Evolutionary conservation across 2,329 filamentous ascomycete genomes (phyloP), one percentile per base, ranked within the genome.

Genomic region (Monilinia laxa): DNA sequence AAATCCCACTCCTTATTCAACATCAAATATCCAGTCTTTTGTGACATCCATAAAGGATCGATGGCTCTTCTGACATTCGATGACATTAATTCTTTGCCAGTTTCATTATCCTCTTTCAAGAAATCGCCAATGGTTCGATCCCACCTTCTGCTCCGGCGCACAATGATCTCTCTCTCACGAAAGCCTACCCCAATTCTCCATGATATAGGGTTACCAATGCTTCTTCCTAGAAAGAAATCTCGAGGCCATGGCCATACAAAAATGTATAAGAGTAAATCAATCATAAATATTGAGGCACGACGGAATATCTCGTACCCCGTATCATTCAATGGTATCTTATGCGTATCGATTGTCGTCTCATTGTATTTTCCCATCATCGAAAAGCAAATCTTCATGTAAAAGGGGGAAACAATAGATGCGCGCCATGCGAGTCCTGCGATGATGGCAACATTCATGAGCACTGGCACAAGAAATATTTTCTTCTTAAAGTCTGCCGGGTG

Each of bases 1-100:
- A 97, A 81, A 77, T 96, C 91, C 89, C 92, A 98, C 69, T 92
- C 85, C 69, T 84, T 85, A 76, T 93, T 91, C 82, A 96, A 90
- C 71, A 95, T 88, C 70, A 96, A 79, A 76, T 96, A 96, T 25
- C 92, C 93, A 40, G 93, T 97, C 83, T 96, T 97, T 72, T 87
- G 83, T 72, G 84, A 81, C 73, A 94, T 81, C 63, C 88, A 82
- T 73, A 86, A 79, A 28, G 87, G 84, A 20, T 88, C 84, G 4
- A 93, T 89, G 2, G 92, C 93, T 2, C 86, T 83, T 69, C 87
- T 78, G 56, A 96, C 79, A 67, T 86, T 83, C 16, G 82, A 81
- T 71, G 87, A 82, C 72, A 92, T 84, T 64, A 87, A 80, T 78
- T 79, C 86, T 74, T 79, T 82, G 68, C 53, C 83, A 82, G 77